Evolutionary conservation across 2,329 filamentous ascomycete species (phyloP), one percentile per base, ranked within the genome.

Genomic region (Penicillium vulpinum): DNA sequence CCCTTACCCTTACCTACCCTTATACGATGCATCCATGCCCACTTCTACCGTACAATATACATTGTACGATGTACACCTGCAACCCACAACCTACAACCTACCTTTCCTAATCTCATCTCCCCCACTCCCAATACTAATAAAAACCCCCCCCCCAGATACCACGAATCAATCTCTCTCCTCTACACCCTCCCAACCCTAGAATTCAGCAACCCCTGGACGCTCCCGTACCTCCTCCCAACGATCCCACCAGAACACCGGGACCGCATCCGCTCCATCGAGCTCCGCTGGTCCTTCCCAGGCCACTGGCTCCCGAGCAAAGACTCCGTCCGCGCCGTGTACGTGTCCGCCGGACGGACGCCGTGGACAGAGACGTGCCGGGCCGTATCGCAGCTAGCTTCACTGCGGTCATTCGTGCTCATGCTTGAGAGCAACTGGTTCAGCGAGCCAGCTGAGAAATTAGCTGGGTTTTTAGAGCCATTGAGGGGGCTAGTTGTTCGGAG

Each of bases 271-370:
- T 51, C 49, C 28, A 61, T 75, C 38, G 72, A 74, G 41, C 69
- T 76, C 15, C 70, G 72, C 65, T 75, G 72, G 72, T 72, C 73
- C 0, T 76, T 76, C 31, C 72, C 71, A 0, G 73, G 73, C 49
- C 73, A 75, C 59, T 75, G 73, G 71, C 69, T 76, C 0, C 73
- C 73, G 6, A 73, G 66, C 57, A 76, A 75, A 57, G 73, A 76
- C 60, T 70, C 73, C 26, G 73, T 75, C 22, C 73, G 74, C 51
- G 57, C 67, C 2, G 63, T 76, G 4, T 76, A 76, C 44, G 70
- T 75, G 45, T 70, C 70, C 35, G 73, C 73, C 0, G 73, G 73
- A 29, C 68, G 67, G 4, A 62, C 67, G 43, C 73, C 75, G 55
- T 76, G 73, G 73, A 48, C 69, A 21, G 73, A 75, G 48, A 74